phyloP scores from a whole-genome alignment of 192 early-diverging fungal species.

The Pecoramyces ruminantium region DNA sequence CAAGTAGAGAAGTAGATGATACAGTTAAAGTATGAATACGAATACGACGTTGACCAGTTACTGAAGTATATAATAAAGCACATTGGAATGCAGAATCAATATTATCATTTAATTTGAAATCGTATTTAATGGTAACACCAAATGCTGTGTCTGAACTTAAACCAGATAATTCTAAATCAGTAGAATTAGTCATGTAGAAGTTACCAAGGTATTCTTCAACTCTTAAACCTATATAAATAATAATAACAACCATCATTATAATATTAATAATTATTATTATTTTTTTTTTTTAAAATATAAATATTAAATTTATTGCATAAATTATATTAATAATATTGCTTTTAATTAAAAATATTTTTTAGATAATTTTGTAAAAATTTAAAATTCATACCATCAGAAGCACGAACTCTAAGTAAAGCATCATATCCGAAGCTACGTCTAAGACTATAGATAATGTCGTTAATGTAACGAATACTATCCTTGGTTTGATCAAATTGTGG shows the following conservation, averaged over 20 bases:
- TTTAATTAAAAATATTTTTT: too few species aligned
- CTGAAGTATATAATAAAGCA: slow-evolving; percentile 88
- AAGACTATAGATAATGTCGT: slow-evolving; percentile 55
- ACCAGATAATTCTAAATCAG: slow-evolving; percentile 83
- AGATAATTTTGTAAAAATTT: too few species aligned
- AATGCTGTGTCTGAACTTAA: slow-evolving; percentile 71
- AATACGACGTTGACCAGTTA: slow-evolving; percentile 70
- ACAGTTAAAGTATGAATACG: slow-evolving; percentile 77
- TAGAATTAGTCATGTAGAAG: slow-evolving; percentile 78
- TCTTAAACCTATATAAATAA: slow-evolving; percentile 30
- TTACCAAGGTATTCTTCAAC: slow-evolving; percentile 83
- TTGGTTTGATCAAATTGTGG: slow-evolving; percentile 57
- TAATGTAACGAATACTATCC: slow-evolving; percentile 53
- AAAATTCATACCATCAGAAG: slow-evolving; percentile 49
- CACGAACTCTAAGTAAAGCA: slow-evolving; percentile 70
- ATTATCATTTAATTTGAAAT: slow-evolving; percentile 74
- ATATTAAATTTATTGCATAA: too few species aligned
- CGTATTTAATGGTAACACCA: slow-evolving; percentile 67
- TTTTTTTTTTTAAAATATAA: too few species aligned
- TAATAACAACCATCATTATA: too few species aligned
- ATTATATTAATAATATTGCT: too few species aligned
- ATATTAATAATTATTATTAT: too few species aligned
- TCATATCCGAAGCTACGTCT: slow-evolving; percentile 72
- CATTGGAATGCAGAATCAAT: slow-evolving; percentile 72
- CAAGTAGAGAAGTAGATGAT: slow-evolving; percentile 53